Base-by-base conservation (phyloP, 768 basidiomycete species). In the Heimioporus sp. region DNA sequence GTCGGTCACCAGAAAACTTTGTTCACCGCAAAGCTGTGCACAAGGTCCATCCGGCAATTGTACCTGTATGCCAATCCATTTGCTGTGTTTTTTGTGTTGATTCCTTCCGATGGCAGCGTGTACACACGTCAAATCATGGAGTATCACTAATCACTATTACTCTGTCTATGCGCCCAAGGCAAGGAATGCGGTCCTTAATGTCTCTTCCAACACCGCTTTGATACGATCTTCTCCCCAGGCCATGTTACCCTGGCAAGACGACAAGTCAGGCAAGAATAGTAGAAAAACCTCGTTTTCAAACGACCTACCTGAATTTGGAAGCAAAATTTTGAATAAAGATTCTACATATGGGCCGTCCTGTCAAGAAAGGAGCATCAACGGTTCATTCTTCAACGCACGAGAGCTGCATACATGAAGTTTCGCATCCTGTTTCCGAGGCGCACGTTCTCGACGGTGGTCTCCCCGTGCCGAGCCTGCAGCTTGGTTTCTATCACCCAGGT, bases 181-280 rank as follows among this genome's bases (percentile, higher is more conserved):
- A n/a, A 63, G 61, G 6, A 28, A 19, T 5, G 30, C 60, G 12
- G 63, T 59, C 19, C 60, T 55, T 15, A 58, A 15, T 0, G 21
- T 63, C 32, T 62, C 60, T 6, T 62, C 51, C 4, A 62, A 42
- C 44, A 62, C 3, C 16, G 32, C 47, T 28, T 45, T 49, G 1
- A 60, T 60, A 21, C 46, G 49, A 32, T 59, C 57, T 35, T 59
- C 57, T 28, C 60, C 60, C 60, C 60, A 63, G 5, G 57, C 60
- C 15, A 57, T 51, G 20, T 57, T 51, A 7, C 57, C 60, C 60
- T 62, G n/a, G 35, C 37, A 46, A 42, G 10, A 30, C 16, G 12
- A 36, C 2, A n/a, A 0, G 13, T 49, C 5, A n/a, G n/a, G n/a
- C n/a, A n/a, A n/a, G n/a, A n/a, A n/a, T n/a, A n/a, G n/a, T n/a